These are phyloP conservation scores for Aegilops sharonensis DNA, from an alignment of 176 grass and related monocot genomes.

Conservation along the genomic window DNA sequence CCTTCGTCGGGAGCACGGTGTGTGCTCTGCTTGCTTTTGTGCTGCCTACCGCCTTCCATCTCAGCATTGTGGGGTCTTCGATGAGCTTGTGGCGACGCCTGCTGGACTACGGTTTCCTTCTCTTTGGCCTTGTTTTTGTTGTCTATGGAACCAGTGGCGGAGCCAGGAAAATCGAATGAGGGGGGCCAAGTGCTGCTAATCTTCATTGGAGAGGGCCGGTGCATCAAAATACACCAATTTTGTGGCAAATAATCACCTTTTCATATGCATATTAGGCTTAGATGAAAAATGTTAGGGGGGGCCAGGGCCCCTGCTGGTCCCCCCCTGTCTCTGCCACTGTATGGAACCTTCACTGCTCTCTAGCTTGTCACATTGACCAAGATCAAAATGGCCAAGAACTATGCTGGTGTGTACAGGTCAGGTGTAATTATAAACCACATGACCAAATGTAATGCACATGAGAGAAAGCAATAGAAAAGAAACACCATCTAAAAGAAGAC, in stretches of 20 bases:
- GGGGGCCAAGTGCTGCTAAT: no score
- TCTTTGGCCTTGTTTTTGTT: conserved; percentile 64
- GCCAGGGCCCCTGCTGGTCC: no score
- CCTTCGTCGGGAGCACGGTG: conserved; percentile 87
- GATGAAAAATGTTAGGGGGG: no score
- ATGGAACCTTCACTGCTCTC: conserved; percentile 50
- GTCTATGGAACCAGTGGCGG: conserved; percentile 53
- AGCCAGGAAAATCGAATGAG: no score
- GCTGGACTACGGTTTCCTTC: conserved; percentile 58
- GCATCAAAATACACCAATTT: no score
- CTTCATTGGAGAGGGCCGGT: no score
- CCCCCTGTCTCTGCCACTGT: no score
- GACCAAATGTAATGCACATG: background rate
- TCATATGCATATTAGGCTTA: no score
- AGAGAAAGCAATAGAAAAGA: background rate
- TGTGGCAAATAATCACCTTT: no score
- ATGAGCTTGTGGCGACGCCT: conserved; percentile 43
- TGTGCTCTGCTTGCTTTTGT: conserved; percentile 82
- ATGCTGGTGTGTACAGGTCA: background rate
- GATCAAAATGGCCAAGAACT: background rate
- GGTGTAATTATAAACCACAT: background rate
- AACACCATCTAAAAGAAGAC: background rate
- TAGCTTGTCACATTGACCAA: background rate
- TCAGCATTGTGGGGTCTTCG: conserved; percentile 58
- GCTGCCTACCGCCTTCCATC: conserved; percentile 67